These are phyloP conservation scores for Polytrichum formosum DNA, from an alignment of 225 moss, liverwort and hornwort species.

Conservation along the genomic window DNA sequence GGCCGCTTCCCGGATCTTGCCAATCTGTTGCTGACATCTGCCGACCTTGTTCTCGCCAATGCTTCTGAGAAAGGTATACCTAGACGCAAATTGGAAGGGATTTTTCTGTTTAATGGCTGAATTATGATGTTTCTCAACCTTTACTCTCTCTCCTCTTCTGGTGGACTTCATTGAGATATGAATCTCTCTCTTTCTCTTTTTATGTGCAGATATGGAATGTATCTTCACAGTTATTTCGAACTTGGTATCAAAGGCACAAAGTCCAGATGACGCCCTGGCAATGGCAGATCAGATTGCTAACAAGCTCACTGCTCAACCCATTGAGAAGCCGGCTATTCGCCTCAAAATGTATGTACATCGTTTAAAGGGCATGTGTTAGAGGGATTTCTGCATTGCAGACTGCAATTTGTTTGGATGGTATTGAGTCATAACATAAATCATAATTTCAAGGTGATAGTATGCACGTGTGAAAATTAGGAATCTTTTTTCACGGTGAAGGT, in stretches of 20 bases:
- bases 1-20: conserved; percentile 82
- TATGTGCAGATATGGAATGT: conserved; percentile 79
- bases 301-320: conserved; percentile 78
- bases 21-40: conserved; percentile 86
- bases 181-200: too few relatives aligned
- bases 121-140: too few relatives aligned
- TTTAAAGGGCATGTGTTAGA: neutral
- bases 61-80: conserved; percentile 80
- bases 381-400: neutral
- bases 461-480: too few relatives aligned
- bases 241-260: conserved; percentile 89
- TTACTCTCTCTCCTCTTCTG: too few relatives aligned
- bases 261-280: conserved; percentile 95
- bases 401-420: too few relatives aligned
- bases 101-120: too few relatives aligned
- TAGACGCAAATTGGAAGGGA: too few relatives aligned
- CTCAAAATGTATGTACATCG: conserved; percentile 64
- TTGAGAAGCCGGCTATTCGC: conserved; percentile 82
- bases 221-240: conserved; percentile 93
- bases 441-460: too few relatives aligned
- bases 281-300: conserved; percentile 96
- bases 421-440: too few relatives aligned
- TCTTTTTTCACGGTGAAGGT: too few relatives aligned
- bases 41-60: conserved; percentile 86
- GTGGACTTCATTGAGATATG: too few relatives aligned